phyloP scores from a whole-genome alignment of 2,329 filamentous ascomycete genomes.

The Plectosphaerella plurivora region DNA sequence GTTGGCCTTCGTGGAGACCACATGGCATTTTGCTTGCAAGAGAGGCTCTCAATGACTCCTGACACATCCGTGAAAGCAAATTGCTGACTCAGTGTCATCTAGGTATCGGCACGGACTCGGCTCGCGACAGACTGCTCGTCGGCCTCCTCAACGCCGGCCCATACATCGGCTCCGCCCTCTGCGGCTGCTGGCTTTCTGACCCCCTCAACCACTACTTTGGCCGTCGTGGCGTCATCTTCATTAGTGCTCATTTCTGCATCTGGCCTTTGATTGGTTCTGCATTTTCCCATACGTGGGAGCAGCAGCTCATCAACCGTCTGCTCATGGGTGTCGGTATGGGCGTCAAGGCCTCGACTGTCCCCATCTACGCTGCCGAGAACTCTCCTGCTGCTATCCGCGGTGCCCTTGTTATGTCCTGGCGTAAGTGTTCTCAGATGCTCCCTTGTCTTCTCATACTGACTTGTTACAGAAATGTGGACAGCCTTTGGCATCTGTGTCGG shows the following conservation, averaged over 20 bases:
- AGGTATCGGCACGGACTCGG: slow-evolving; percentile 23
- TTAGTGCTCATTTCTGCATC: slow-evolving; percentile 57
- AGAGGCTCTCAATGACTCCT: no score
- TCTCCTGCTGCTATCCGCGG: slow-evolving; percentile 64
- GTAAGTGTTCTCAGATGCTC: slow-evolving; percentile 5
- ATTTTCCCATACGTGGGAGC: slow-evolving; percentile 61
- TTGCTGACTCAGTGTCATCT: no score
- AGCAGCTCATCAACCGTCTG: slow-evolving; percentile 63
- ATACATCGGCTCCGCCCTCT: slow-evolving; percentile 40
- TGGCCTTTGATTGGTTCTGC: slow-evolving; percentile 59
- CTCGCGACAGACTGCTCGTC: slow-evolving; percentile 42
- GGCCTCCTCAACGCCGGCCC: slow-evolving; percentile 61
- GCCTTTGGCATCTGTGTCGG: slow-evolving; percentile 50
- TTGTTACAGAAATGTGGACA: slow-evolving; percentile 56
- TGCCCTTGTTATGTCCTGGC: slow-evolving; percentile 79
- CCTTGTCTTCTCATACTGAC: neutral
- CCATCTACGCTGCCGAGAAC: slow-evolving; percentile 72
- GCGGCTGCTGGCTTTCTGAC: slow-evolving; percentile 64
- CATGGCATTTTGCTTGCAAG: no score
- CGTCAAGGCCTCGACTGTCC: slow-evolving; percentile 60
- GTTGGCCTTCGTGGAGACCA: no score
- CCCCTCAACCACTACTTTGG: slow-evolving; percentile 61
- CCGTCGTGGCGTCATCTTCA: slow-evolving; percentile 62
- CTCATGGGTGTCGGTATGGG: slow-evolving; percentile 68
- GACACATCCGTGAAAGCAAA: no score